Base-by-base conservation (phyloP, 2,329 filamentous ascomycete species). In the Xylaria sp. region DNA sequence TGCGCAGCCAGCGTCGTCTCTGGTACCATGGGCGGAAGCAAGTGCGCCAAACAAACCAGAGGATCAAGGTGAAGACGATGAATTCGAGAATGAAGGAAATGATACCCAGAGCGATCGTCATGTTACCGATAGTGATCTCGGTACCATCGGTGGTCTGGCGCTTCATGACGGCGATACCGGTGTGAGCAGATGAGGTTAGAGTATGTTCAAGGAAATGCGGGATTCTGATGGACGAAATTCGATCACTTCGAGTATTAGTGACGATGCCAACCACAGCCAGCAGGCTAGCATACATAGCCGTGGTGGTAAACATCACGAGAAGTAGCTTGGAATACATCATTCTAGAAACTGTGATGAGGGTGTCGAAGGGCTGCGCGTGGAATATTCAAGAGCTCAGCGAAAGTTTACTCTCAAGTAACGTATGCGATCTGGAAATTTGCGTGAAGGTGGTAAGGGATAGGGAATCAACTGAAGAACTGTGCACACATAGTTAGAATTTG, bases 291-390 rank as follows among this genome's bases (percentile, higher is more conserved):
- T 25, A 12, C 25, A n/a, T 49, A 33, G n/a, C n/a, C 4, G 36
- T 46, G 15, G 15, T 23, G 3, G 39, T n/a, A 15, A 58, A 7
- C 4, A 48, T 13, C 33, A 33, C 3, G 1, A 48, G 9, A 46
- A 62, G 46, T 31, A 52, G 3, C 13, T 15, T 52, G 28, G 13
- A 28, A 28, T 58, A 9, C 59, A 56, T 57, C 18, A 52, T 66
- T 9, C 9, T 28, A n/a, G 6, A 3, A 48, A 55, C 25, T 8
- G 56, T 20, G 31, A 20, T 18, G 9, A 49, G 13, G 23, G 31
- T 39, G 10, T 46, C 8, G 5, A 46, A 25, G 25, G 7, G 36
- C 15, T 18, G 20, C 2, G 49, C 20, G 15, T 15, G 28, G 12
- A 25, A 3, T 55, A 33, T 51, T 48, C 25, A 23, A 36, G 25